phyloP scores from a whole-genome alignment of 2,329 filamentous ascomycete genomes.

The Neofusicoccum sp. region DNA sequence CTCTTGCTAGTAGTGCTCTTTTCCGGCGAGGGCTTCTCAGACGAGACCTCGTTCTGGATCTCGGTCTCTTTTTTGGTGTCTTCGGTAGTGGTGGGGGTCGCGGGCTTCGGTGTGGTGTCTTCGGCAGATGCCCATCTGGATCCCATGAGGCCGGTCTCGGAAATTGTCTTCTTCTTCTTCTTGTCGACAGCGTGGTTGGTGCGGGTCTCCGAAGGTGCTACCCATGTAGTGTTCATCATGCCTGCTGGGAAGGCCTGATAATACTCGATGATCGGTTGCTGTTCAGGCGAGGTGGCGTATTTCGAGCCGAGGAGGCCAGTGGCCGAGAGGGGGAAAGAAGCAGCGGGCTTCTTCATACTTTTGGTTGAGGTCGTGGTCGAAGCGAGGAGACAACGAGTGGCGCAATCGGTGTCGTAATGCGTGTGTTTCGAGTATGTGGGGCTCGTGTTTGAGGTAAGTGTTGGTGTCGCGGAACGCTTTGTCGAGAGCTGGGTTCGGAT shows the following conservation, averaged over 20 bases:
- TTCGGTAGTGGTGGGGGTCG: not conserved
- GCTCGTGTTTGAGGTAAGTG: no score
- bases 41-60: not conserved
- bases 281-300: not conserved
- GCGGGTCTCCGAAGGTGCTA: not conserved
- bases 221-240: not conserved
- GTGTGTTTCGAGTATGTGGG: no score
- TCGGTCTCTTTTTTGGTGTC: not conserved
- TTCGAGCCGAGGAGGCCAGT: not conserved
- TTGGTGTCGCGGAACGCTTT: no score
- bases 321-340: slow-evolving; percentile 3
- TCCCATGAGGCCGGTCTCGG: not conserved
- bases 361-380: no score
- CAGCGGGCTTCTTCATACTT: no score
- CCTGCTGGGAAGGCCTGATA: no score
- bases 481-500: no score
- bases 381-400: no score
- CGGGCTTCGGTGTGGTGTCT: not conserved
- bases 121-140: not conserved
- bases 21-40: no score
- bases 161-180: not conserved
- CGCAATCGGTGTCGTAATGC: no score
- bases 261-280: not conserved
- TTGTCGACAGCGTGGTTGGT: not conserved
- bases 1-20: not conserved